Conservation (phyloP, 176 grass and related monocot genomes). For the Oryza glumipatula region DNA sequence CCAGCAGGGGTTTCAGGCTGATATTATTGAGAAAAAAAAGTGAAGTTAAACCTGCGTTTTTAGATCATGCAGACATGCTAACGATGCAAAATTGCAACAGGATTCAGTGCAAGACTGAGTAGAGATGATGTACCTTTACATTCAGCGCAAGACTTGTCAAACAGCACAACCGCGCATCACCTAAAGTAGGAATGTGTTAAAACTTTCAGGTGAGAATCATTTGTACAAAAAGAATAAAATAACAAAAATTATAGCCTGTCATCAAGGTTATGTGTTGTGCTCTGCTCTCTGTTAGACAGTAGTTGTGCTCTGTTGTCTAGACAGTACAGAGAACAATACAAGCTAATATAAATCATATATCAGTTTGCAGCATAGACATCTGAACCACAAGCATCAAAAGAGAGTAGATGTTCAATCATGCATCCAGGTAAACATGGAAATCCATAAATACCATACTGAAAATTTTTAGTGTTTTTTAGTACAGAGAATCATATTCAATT, state of each 20-base stretch:
- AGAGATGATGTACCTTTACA: conserved; percentile 56
- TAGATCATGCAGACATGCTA: background rate
- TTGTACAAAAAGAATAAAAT: background rate
- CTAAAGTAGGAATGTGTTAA: conserved; percentile 40
- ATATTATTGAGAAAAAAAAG: conserved; percentile 21
- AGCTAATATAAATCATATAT: conserved; percentile 9
- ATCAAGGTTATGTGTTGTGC: background rate
- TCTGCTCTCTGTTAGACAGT: background rate
- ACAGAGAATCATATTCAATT: background rate
- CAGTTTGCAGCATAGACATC: background rate
- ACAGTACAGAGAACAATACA: conserved; percentile 3
- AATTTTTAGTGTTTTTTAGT: background rate
- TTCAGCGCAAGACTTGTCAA: conserved; percentile 62
- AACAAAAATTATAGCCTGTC: background rate
- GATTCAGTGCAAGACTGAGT: background rate
- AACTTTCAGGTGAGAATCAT: background rate
- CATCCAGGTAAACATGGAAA: background rate
- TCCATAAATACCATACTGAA: background rate
- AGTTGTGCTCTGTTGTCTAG: too few species aligned
- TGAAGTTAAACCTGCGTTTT: background rate
- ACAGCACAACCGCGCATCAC: conserved; percentile 51
- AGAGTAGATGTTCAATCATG: background rate
- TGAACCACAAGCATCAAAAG: background rate
- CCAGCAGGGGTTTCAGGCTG: conserved; percentile 58
- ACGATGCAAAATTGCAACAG: background rate